Base-by-base conservation (phyloP, 768 basidiomycete species). In the Pholiota conissans region DNA sequence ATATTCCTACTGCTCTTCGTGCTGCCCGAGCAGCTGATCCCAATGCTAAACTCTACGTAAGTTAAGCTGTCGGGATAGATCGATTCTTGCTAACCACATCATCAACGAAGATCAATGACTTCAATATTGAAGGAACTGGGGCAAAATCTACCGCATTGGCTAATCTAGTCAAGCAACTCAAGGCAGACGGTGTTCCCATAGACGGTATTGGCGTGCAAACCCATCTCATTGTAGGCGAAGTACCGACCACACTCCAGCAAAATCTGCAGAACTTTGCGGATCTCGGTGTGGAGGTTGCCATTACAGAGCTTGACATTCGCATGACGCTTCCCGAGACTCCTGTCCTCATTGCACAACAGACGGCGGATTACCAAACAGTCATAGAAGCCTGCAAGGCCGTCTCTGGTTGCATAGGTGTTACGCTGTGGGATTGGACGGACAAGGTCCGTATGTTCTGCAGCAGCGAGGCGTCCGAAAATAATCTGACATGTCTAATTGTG, bases 241-340 rank as follows among this genome's bases (percentile, higher is more conserved):
- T 87, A 11, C 82, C 84, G 2, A 67, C 76, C 2, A 71, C 72
- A 11, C 67, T 88, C 52, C 72, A 78, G 57, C 66, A 74, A 4
- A 82, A 83, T 57, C 71, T 86, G 52, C 66, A 78, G 58, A 72
- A 77, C 48, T 82, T 88, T 65, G 77, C 81, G 16, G 78, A 78
- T 13, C 80, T 87, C 22, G 85, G 87, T 3, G 73, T 89, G 45
- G 86, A 88, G 62, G 82, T 87, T 26, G 86, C 85, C 8, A 80
- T 87, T 61, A 89, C 87, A 2, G 87, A 87, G 65, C 77, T 89
- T 45, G 86, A 89, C 64, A 84, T 84, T 61, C 76, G 86, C 50
- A 84, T 86, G 76, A 76, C 74, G 8, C 72, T 82, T 11, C 85
- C 85, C 11, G 75, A 72, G 9, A 84, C 83, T 1, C 61, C 68